phyloP scores from a whole-genome alignment of 129 eudicot species.

The carrot (Daucus carota) region DH1_v3.0 NC_030385.2:4508001-4508500 shows the following conservation, averaged over 20 bases:
- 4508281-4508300: background rate
- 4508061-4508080: background rate
- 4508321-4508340: background rate
- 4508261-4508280: too few relatives aligned
- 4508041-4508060: background rate
- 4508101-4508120: background rate
- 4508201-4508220: too few relatives aligned
- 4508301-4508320: too few relatives aligned
- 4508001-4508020: background rate
- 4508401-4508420: too few relatives aligned
- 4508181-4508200: background rate
- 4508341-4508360: background rate
- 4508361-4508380: background rate
- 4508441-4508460: too few relatives aligned
- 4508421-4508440: too few relatives aligned
- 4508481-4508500: conserved; percentile 35
- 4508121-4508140: background rate
- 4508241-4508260: background rate
- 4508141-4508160: background rate
- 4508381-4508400: background rate
- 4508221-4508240: background rate
- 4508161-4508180: background rate
- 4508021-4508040: background rate
- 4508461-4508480: too few relatives aligned
- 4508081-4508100: background rate